These are phyloP conservation scores for Serpula lacrymans DNA, from an alignment of 768 basidiomycete genomes.

Conservation along the genomic window DNA sequence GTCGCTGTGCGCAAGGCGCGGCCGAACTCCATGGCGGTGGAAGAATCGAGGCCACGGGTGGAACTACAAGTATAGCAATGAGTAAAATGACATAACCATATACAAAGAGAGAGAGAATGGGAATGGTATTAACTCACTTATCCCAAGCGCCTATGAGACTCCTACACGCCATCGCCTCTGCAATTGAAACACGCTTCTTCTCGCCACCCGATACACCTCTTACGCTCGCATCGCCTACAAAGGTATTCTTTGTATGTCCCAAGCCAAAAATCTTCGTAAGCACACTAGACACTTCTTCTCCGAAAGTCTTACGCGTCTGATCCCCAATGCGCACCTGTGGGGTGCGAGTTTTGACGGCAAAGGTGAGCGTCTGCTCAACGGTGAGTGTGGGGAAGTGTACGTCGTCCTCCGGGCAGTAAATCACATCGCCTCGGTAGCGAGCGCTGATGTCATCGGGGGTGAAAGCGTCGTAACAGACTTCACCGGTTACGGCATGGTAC, in stretches of 20 bases:
- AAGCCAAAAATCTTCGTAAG: slow-evolving; percentile 73
- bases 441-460: slow-evolving; percentile 58
- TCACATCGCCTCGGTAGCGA: slow-evolving; percentile 74
- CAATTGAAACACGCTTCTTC: slow-evolving; percentile 78
- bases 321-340: slow-evolving; percentile 51
- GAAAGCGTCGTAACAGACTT: slow-evolving; percentile 75
- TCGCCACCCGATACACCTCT: slow-evolving; percentile 38
- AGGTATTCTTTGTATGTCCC: slow-evolving; percentile 64
- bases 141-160: slow-evolving; percentile 72
- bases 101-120: slow-evolving; percentile 1
- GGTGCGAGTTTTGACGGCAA: slow-evolving; percentile 65
- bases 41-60: slow-evolving; percentile 49
- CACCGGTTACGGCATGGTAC: slow-evolving; percentile 64
- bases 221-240: slow-evolving; percentile 74
- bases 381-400: slow-evolving; percentile 83
- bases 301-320: slow-evolving; percentile 36
- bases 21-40: slow-evolving; percentile 58
- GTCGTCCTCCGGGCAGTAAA: slow-evolving; percentile 83
- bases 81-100: slow-evolving; percentile 1
- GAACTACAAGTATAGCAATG: slow-evolving; percentile 29
- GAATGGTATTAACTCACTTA: slow-evolving; percentile 64
- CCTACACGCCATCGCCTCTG: slow-evolving; percentile 63
- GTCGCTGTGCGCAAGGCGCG: slow-evolving; percentile 56
- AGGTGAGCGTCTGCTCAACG: slow-evolving; percentile 70
- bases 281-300: slow-evolving; percentile 36